phyloP scores from a whole-genome alignment of 805 yeast species.

The Vanderwaltozyma polyspora region DNA sequence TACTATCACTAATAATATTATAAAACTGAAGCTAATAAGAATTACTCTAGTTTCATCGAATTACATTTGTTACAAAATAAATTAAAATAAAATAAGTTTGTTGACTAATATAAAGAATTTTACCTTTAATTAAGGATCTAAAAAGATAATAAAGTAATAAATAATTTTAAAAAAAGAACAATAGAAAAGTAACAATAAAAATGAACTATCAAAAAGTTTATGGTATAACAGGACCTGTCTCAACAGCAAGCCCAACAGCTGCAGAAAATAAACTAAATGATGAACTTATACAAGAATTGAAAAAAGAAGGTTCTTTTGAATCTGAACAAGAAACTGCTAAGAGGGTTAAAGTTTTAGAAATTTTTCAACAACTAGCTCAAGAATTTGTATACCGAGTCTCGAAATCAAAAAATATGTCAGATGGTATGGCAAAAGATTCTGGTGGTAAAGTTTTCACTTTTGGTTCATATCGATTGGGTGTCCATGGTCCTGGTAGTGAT shows the following conservation, averaged over 20 bases:
- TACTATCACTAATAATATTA: too few species aligned
- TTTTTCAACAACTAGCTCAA: slow-evolving; percentile 61
- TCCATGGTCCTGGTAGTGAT: slow-evolving; percentile 97
- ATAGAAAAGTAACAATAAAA: background rate
- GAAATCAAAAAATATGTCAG: slow-evolving; percentile 78
- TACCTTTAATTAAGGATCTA: too few species aligned
- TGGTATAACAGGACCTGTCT: slow-evolving; percentile 50
- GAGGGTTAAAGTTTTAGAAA: slow-evolving; percentile 61
- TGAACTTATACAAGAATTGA: slow-evolving; percentile 62
- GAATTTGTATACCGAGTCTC: slow-evolving; percentile 80
- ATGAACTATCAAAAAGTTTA: slow-evolving; percentile 27
- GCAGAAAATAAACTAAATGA: slow-evolving; percentile 71
- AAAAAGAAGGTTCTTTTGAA: slow-evolving; percentile 81
- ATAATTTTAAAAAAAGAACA: too few species aligned
- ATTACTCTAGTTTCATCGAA: too few species aligned
- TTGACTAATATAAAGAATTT: too few species aligned
- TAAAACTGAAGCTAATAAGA: too few species aligned
- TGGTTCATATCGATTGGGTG: slow-evolving; percentile 92
- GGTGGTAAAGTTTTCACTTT: slow-evolving; percentile 96
- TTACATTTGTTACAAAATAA: too few species aligned
- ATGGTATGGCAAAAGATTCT: slow-evolving; percentile 94
- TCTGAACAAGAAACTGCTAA: slow-evolving; percentile 72
- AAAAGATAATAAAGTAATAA: too few species aligned
- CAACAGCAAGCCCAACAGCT: slow-evolving; percentile 74
- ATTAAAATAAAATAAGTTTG: too few species aligned